Percentiles rank a stretch among this genome's conserved stretches.
These are phyloP conservation scores for Gossypium lobatum DNA, from an alignment of 441 rosid species.

Conservation along the genomic window DNA sequence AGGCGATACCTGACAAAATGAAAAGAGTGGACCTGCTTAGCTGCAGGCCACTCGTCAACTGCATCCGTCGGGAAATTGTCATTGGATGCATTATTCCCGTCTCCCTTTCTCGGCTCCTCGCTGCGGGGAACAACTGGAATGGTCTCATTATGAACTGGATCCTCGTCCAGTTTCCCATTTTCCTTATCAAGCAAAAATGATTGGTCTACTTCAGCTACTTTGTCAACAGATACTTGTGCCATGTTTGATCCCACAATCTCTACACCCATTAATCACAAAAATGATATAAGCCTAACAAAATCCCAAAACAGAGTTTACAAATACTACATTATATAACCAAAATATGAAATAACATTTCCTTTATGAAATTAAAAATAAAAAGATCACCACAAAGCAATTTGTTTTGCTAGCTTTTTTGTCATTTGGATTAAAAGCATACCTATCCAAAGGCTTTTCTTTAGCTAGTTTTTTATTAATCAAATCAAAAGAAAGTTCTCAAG, in stretches of 20 bases:
- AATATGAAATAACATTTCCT: not conserved
- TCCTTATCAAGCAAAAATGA: conserved; percentile 30
- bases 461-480: not conserved
- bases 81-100: conserved; percentile 28
- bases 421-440: not conserved
- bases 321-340: conserved; percentile 6
- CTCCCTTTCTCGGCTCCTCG: conserved; percentile 33
- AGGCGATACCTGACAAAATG: conserved; percentile 49
- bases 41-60: conserved; percentile 61
- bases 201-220: conserved; percentile 33
- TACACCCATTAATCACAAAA: conserved; percentile 22
- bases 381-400: conserved; percentile 1
- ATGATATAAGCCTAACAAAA: conserved; percentile 3
- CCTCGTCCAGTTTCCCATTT: conserved; percentile 35
- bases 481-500: not conserved
- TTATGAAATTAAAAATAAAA: not conserved
- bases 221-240: conserved; percentile 37
- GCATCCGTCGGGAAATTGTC: conserved; percentile 45
- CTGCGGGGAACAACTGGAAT: conserved; percentile 43
- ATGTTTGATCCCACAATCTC: conserved; percentile 28
- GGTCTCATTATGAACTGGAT: conserved; percentile 21
- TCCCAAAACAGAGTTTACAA: not conserved
- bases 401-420: not conserved
- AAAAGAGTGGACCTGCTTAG: conserved; percentile 42
- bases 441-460: not conserved